phyloP scores from a whole-genome alignment of 1,139 yeast genomes.

The Eremothecium gossypii region DNA sequence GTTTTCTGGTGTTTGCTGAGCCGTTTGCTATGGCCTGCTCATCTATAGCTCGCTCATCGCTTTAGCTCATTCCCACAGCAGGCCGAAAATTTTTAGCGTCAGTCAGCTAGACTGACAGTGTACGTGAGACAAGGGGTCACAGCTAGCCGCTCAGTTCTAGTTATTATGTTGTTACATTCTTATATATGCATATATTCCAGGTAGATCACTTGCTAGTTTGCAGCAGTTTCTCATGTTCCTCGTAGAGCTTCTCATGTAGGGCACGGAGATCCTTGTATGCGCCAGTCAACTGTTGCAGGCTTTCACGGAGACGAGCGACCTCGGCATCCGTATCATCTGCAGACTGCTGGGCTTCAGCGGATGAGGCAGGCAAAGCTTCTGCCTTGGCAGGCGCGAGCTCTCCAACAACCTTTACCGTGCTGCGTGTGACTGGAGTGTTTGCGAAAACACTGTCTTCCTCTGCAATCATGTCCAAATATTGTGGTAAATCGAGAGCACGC shows the following conservation, averaged over 20 bases:
- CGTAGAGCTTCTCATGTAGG: conserved; percentile 51
- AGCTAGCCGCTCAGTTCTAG: no score
- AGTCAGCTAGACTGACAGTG: no score
- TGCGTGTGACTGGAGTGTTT: conserved; percentile 34
- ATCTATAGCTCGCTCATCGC: background rate
- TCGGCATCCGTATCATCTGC: conserved; percentile 20
- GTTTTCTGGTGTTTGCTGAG: background rate
- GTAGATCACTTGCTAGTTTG: background rate
- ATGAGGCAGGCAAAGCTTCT: background rate
- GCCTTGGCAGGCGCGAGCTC: background rate
- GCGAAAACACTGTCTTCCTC: conserved; percentile 45
- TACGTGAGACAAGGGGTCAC: no score
- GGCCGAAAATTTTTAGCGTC: background rate
- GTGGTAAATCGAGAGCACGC: conserved; percentile 16
- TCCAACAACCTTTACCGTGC: conserved; percentile 26
- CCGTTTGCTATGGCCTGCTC: background rate
- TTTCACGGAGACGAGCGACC: conserved; percentile 35
- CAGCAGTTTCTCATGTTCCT: conserved; percentile 42
- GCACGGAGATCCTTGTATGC: conserved; percentile 53
- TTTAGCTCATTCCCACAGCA: background rate
- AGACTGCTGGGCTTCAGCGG: background rate
- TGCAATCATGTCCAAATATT: conserved; percentile 44
- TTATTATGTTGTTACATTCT: background rate
- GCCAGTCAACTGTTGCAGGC: conserved; percentile 41
- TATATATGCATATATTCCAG: background rate